Percentiles rank a stretch among this genome's conserved stretches.
Evolutionary conservation across 2,329 filamentous ascomycete genomes (phyloP).

Genomic region (Ascochyta fabae): DNA sequence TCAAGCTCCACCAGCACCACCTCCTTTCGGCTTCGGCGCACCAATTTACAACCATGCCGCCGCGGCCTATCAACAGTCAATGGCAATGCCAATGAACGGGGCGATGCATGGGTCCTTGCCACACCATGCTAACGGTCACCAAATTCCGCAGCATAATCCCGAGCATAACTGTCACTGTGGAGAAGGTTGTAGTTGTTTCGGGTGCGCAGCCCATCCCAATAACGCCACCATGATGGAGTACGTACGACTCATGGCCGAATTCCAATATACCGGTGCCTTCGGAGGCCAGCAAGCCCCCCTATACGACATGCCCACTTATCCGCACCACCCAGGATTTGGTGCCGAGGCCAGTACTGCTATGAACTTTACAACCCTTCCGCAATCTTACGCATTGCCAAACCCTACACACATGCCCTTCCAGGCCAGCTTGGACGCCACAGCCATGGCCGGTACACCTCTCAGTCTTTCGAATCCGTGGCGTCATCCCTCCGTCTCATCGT

Average conservation of each 20-base stretch:
- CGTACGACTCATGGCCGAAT: slow-evolving; percentile 53
- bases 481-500: slow-evolving; percentile 23
- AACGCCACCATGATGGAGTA: slow-evolving; percentile 67
- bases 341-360: slow-evolving; percentile 31
- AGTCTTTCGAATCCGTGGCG: slow-evolving; percentile 33
- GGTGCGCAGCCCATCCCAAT: slow-evolving; percentile 71
- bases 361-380: slow-evolving; percentile 22
- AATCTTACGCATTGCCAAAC: slow-evolving; percentile 27
- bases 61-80: slow-evolving; percentile 40
- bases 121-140: slow-evolving; percentile 33
- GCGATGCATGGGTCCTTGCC: slow-evolving; percentile 19
- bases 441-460: slow-evolving; percentile 25
- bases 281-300: slow-evolving; percentile 40
- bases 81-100: slow-evolving; percentile 41
- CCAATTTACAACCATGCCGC: slow-evolving; percentile 46
- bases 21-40: slow-evolving; percentile 40
- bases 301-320: slow-evolving; percentile 45
- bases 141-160: slow-evolving; percentile 44
- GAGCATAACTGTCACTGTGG: slow-evolving; percentile 67
- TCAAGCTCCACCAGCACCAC: slow-evolving; percentile 20
- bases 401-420: slow-evolving; percentile 32
- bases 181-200: slow-evolving; percentile 70
- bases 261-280: slow-evolving; percentile 44
- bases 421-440: slow-evolving; percentile 26
- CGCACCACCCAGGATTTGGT: slow-evolving; percentile 41